These are phyloP conservation scores for Pugionium cornutum DNA, from an alignment of 345 rosid species.

Conservation along the genomic window DNA sequence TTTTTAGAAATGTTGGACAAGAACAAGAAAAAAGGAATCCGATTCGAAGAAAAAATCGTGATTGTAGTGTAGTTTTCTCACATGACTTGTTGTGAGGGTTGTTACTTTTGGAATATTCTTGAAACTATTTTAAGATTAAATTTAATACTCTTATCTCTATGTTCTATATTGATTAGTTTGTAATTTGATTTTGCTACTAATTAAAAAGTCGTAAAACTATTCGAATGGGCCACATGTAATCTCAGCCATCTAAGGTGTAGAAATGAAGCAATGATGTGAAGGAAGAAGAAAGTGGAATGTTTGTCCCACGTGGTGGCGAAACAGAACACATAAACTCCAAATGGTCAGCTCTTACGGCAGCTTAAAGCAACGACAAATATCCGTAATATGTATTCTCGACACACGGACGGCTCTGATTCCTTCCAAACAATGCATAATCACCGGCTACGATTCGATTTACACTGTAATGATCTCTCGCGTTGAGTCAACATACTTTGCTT, in stretches of 20 bases:
- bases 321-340: slow-evolving; percentile 35
- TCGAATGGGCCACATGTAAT: slow-evolving; percentile 21
- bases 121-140: not conserved
- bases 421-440: not conserved
- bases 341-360: slow-evolving; percentile 45
- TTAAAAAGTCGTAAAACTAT: slow-evolving; percentile 4
- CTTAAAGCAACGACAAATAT: slow-evolving; percentile 42
- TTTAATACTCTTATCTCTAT: not conserved
- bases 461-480: slow-evolving; percentile 34
- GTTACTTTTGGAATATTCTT: slow-evolving; percentile 21
- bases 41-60: not conserved
- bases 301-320: slow-evolving; percentile 41
- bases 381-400: slow-evolving; percentile 27
- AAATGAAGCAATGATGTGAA: slow-evolving; percentile 39
- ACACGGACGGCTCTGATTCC: slow-evolving; percentile 30
- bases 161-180: no score
- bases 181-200: not conserved
- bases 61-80: slow-evolving; percentile 13
- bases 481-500: slow-evolving; percentile 34
- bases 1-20: not conserved
- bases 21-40: no score
- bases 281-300: slow-evolving; percentile 30
- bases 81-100: slow-evolving; percentile 5
- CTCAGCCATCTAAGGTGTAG: slow-evolving; percentile 39
- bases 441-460: slow-evolving; percentile 27